Base-by-base conservation (phyloP, 179 eudicot species). In the Gypsophila paniculata region DNA sequence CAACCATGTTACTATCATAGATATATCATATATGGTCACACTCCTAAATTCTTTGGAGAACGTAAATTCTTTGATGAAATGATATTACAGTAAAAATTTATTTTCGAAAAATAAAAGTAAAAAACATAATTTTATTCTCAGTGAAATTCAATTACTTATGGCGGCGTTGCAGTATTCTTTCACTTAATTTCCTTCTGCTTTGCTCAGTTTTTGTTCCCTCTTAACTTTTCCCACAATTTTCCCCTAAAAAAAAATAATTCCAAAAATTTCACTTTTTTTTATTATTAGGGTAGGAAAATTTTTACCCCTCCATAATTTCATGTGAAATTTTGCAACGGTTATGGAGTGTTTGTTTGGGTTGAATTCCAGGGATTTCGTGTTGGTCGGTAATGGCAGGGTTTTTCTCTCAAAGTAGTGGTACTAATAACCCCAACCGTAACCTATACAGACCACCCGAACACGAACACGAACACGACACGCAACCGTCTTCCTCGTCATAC, bases 141-240 rank as follows among this genome's bases (percentile, higher is more conserved):
- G 61, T 69, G 61, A 53, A 67, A 8, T 51, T 52, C 26, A 69
- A 69, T 53, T 44, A 38, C 54, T 38, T 71, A 86, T 86, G 92
- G 92, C 96, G 96, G 96, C 96, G 88, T 83, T 75, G 91, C 90
- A 86, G 93, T 71, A 68, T 8, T 68, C 1, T n/a, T 63, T 38
- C 21, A 61, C 21, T 48, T 57, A 46, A 46, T 4, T 69, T 21
- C 26, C 61, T 42, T 65, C 48, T 70, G 58, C 57, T 64, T 36
- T 61, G 62, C 68, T 75, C 78, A 70, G 75, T 18, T 73, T 46
- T 51, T 72, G 54, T 72, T 72, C 70, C 75, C 53, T 11, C 18
- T n/a, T n/a, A 17, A 34, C 12, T 19, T 22, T 34, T 32, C 13
- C 25, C 32, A 2, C 39, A 25, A 48, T 62, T 59, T 53, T 42